phyloP scores from a whole-genome alignment of 2,329 filamentous ascomycete genomes.

The Colletotrichum caudatum region DNA sequence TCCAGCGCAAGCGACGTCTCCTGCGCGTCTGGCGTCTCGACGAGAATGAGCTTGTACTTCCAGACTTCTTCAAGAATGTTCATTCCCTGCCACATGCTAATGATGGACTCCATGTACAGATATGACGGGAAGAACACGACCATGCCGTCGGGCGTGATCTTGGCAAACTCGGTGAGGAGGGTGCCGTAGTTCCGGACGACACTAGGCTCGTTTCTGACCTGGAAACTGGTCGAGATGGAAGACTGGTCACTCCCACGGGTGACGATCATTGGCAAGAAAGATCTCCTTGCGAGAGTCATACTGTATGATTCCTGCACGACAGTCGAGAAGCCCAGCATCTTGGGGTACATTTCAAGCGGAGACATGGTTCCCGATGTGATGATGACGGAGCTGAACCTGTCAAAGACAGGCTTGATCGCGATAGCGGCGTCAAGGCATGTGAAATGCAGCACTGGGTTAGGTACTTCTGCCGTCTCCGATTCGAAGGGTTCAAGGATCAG shows the following conservation, averaged over 20 bases:
- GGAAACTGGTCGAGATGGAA: slow-evolving; percentile 91
- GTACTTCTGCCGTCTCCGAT: slow-evolving; percentile 93
- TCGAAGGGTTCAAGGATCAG: slow-evolving; percentile 98
- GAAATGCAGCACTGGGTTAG: slow-evolving; percentile 97
- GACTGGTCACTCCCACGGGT: slow-evolving; percentile 95
- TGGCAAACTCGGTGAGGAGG: slow-evolving; percentile 92
- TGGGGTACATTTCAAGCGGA: slow-evolving; percentile 97
- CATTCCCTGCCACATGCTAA: slow-evolving; percentile 99
- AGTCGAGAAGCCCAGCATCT: slow-evolving; percentile 94
- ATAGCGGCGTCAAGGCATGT: slow-evolving; percentile 97
- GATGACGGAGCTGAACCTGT: slow-evolving; percentile 96
- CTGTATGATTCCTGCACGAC: slow-evolving; percentile 97
- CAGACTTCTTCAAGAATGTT: slow-evolving; percentile 96
- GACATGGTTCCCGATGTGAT: slow-evolving; percentile 98
- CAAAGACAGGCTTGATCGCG: slow-evolving; percentile 97
- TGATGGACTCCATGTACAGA: slow-evolving; percentile 99
- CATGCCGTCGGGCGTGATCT: slow-evolving; percentile 94
- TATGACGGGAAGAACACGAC: slow-evolving; percentile 99
- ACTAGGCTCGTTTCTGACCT: slow-evolving; percentile 93
- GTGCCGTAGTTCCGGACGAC: slow-evolving; percentile 98
- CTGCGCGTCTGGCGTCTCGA: slow-evolving; percentile 97
- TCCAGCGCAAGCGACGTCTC: slow-evolving; percentile 96
- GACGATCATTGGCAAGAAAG: slow-evolving; percentile 98
- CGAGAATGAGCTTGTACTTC: slow-evolving; percentile 98
- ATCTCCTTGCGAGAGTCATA: slow-evolving; percentile 93